These are phyloP conservation scores for Trichoderma lentiforme DNA, from an alignment of 2,329 filamentous ascomycete species.

Conservation along the genomic window DNA sequence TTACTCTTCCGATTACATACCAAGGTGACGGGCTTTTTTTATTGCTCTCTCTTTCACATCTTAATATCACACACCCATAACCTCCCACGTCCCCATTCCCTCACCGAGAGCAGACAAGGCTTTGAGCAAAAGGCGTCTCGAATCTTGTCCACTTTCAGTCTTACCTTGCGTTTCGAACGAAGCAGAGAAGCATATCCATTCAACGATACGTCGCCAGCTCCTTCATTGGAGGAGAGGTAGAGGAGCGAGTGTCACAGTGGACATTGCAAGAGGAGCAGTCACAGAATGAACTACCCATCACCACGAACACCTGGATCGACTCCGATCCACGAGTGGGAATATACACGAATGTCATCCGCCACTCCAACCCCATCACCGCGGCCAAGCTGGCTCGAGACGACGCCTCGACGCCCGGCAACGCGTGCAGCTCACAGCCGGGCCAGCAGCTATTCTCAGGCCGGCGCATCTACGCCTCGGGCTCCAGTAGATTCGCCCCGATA, in stretches of 20 bases:
- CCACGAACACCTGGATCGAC: slow-evolving; percentile 45
- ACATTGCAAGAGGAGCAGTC: slow-evolving; percentile 33
- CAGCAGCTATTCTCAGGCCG: slow-evolving; percentile 38
- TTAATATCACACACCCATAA: background rate
- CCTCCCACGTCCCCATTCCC: background rate
- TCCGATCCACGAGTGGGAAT: slow-evolving; percentile 51
- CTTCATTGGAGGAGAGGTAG: slow-evolving; percentile 27
- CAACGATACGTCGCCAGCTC: slow-evolving; percentile 13
- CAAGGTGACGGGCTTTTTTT: slow-evolving; percentile 52
- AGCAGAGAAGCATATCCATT: background rate
- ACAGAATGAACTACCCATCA: slow-evolving; percentile 40
- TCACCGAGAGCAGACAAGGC: background rate
- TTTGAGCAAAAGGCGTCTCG: background rate
- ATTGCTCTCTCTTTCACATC: background rate
- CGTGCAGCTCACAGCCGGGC: slow-evolving; percentile 42
- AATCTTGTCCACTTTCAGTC: background rate
- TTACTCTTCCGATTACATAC: slow-evolving; percentile 59
- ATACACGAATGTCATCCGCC: slow-evolving; percentile 51
- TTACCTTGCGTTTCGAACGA: background rate
- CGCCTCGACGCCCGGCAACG: slow-evolving; percentile 53
- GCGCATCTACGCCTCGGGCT: slow-evolving; percentile 41
- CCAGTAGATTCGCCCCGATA: slow-evolving; percentile 57
- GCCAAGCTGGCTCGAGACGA: slow-evolving; percentile 48
- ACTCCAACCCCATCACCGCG: slow-evolving; percentile 57
- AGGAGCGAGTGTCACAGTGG: slow-evolving; percentile 30